These are phyloP conservation scores for Scenedesmus sp. DNA, from an alignment of 163 green algal species.

Conservation along the genomic window DNA sequence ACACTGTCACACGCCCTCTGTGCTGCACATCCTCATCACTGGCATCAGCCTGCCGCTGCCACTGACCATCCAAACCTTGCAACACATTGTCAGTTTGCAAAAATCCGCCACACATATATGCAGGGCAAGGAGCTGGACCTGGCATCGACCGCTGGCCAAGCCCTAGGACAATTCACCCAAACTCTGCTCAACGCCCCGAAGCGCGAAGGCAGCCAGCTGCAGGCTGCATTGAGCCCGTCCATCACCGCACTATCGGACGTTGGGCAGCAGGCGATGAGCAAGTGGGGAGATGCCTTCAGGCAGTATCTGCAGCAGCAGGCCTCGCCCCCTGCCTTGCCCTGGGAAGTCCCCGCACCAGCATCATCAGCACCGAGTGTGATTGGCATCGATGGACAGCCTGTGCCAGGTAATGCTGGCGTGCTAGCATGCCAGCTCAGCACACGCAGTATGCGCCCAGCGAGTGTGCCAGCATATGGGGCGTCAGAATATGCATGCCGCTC, in stretches of 20 bases:
- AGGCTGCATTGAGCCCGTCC: neutral
- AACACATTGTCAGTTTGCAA: too few relatives aligned
- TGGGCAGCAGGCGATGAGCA: neutral
- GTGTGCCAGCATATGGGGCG: neutral
- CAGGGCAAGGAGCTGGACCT: neutral
- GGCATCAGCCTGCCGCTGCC: too few relatives aligned
- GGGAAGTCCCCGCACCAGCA: neutral
- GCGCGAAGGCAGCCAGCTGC: neutral
- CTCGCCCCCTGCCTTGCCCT: neutral
- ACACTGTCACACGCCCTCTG: too few relatives aligned
- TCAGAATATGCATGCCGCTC: too few relatives aligned
- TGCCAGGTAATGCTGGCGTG: neutral
- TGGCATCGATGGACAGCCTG: neutral
- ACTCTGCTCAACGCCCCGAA: neutral
- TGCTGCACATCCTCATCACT: too few relatives aligned
- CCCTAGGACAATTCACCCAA: neutral
- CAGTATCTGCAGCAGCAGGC: neutral
- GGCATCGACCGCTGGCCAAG: neutral
- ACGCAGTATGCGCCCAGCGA: too few relatives aligned
- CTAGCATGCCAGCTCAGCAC: neutral
- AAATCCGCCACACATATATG: neutral
- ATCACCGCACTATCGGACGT: neutral
- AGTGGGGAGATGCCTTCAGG: neutral
- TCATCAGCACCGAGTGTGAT: neutral
- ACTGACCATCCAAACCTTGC: too few relatives aligned